Evolutionary conservation across 2,329 filamentous ascomycete species (phyloP).

Genomic region (Tolypocladium amazonense): DNA sequence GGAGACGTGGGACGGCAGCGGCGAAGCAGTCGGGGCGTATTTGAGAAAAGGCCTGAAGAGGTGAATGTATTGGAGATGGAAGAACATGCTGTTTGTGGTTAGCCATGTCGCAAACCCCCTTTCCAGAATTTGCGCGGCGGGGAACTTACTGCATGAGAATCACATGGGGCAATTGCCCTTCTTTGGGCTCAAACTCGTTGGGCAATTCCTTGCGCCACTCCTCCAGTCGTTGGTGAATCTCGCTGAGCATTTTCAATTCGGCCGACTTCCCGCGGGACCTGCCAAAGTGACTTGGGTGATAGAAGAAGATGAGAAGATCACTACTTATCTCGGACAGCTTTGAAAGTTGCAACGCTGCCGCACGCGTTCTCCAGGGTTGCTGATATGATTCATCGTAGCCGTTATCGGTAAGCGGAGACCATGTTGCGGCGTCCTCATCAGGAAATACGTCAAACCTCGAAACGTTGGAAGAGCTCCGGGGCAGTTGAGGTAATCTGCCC

Average conservation of each 20-base stretch:
- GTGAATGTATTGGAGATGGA: conserved; percentile 89
- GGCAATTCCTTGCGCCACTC: conserved; percentile 80
- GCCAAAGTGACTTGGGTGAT: conserved; percentile 64
- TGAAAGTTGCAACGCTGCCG: conserved; percentile 71
- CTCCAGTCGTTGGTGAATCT: conserved; percentile 81
- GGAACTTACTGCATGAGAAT: conserved; percentile 67
- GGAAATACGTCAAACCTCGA: conserved; percentile 88
- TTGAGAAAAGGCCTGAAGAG: conserved; percentile 92
- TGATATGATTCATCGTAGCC: conserved; percentile 63
- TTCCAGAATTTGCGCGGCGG: neutral
- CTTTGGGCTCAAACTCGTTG: conserved; percentile 76
- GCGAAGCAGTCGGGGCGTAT: conserved; percentile 72
- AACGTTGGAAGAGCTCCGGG: conserved; percentile 68
- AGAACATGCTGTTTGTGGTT: conserved; percentile 69
- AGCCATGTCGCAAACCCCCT: conserved; percentile 4
- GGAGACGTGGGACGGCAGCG: conserved; percentile 76
- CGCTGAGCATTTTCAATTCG: conserved; percentile 86
- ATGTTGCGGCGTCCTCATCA: conserved; percentile 72
- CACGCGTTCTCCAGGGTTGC: conserved; percentile 74
- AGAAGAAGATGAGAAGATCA: conserved; percentile 81
- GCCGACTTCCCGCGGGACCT: conserved; percentile 61
- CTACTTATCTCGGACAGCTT: conserved; percentile 88
- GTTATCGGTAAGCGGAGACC: conserved; percentile 81
- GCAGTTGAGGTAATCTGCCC: conserved; percentile 79
- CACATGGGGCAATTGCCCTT: conserved; percentile 80